Evolutionary conservation across 2,329 filamentous ascomycete species (phyloP).

Genomic region (Diaporthe destruens): DNA sequence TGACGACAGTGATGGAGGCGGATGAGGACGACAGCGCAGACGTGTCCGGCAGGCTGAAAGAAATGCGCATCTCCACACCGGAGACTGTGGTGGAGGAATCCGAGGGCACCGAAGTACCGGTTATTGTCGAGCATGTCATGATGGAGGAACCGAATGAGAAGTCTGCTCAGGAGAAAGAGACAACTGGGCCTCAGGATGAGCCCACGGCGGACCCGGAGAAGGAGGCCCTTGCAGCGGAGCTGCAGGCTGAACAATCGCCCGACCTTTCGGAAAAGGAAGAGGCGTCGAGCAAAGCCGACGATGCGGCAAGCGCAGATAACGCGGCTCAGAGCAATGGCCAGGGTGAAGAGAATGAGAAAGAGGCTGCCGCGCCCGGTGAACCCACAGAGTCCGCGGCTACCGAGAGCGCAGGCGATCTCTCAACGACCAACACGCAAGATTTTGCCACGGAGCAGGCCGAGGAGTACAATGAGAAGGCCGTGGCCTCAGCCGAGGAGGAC

Average conservation of each 20-base stretch:
- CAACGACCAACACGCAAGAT: constrained; percentile 30
- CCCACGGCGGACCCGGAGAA: background rate
- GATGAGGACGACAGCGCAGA: constrained; percentile 77
- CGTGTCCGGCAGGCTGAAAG: constrained; percentile 59
- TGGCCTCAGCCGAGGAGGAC: constrained; percentile 4
- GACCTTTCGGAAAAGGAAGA: constrained; percentile 43
- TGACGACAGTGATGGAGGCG: constrained; percentile 85
- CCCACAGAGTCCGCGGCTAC: constrained; percentile 8
- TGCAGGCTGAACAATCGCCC: background rate
- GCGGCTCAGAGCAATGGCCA: constrained; percentile 5
- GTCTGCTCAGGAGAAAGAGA: constrained; percentile 34
- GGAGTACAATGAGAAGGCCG: constrained; percentile 42
- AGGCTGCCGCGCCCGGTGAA: constrained; percentile 18
- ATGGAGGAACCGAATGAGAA: constrained; percentile 46
- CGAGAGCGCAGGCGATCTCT: constrained; percentile 42
- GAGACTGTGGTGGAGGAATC: constrained; percentile 67
- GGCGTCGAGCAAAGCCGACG: constrained; percentile 30
- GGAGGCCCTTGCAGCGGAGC: background rate
- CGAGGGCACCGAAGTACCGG: constrained; percentile 51
- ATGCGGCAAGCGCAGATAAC: constrained; percentile 17
- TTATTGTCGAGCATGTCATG: constrained; percentile 56
- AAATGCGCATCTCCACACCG: constrained; percentile 60
- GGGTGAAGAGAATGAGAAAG: constrained; percentile 19
- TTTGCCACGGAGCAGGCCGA: constrained; percentile 39
- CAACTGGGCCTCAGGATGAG: constrained; percentile 27